These are phyloP conservation scores for Trichoderma aggressivum DNA, from an alignment of 2,329 filamentous ascomycete genomes.

Conservation along the genomic window DNA sequence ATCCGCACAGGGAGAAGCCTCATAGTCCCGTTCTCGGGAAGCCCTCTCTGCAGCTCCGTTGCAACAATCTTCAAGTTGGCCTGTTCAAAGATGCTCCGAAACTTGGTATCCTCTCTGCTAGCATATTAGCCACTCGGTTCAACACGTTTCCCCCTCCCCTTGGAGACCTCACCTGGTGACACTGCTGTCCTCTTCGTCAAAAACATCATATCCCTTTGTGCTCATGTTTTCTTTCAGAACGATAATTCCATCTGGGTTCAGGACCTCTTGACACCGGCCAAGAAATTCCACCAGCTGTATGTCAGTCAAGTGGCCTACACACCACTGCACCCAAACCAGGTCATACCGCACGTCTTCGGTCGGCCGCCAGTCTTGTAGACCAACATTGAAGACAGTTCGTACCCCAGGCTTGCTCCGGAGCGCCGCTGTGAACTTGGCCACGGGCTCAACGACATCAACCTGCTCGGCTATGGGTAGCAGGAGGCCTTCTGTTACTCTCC, in stretches of 20 bases:
- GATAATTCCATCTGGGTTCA: slow-evolving; percentile 33
- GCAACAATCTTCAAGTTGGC: slow-evolving; percentile 67
- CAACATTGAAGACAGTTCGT: slow-evolving; percentile 64
- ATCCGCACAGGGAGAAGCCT: slow-evolving; percentile 68
- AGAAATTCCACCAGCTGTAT: slow-evolving; percentile 67
- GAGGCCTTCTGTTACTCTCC: slow-evolving; percentile 74
- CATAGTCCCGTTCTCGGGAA: slow-evolving; percentile 46
- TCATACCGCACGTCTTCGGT: slow-evolving; percentile 58
- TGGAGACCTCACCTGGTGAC: slow-evolving; percentile 58
- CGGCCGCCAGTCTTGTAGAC: slow-evolving; percentile 67
- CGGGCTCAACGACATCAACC: slow-evolving; percentile 83
- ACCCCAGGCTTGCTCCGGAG: slow-evolving; percentile 57
- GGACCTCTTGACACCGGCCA: slow-evolving; percentile 49
- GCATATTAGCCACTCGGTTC: neutral
- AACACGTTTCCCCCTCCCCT: neutral
- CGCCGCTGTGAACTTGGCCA: slow-evolving; percentile 71
- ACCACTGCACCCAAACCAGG: slow-evolving; percentile 90
- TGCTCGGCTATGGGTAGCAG: slow-evolving; percentile 65
- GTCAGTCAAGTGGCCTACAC: slow-evolving; percentile 77
- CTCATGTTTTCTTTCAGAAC: slow-evolving; percentile 66
- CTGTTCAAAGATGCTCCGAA: slow-evolving; percentile 63
- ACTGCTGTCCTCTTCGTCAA: slow-evolving; percentile 71
- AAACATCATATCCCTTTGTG: slow-evolving; percentile 59
- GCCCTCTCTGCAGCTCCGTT: slow-evolving; percentile 69
- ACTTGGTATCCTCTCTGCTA: slow-evolving; percentile 57